These are phyloP conservation scores for Fusarium palustre DNA, from an alignment of 2,329 filamentous ascomycete genomes.

Conservation along the genomic window DNA sequence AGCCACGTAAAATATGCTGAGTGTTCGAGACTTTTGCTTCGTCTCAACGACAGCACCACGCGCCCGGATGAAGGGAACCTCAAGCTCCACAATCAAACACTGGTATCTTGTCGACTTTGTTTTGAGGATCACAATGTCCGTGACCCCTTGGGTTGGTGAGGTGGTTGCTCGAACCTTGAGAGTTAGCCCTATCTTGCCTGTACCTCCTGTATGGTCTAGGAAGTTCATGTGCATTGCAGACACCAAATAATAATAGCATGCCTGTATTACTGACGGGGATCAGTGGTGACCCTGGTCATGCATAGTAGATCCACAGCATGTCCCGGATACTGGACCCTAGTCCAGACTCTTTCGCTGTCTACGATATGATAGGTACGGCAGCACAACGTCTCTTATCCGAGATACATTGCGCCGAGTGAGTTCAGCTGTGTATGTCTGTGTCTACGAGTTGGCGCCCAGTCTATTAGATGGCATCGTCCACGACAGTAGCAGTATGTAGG, in stretches of 20 bases:
- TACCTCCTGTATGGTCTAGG: conserved; percentile 22
- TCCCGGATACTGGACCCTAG: conserved; percentile 18
- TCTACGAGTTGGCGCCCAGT: conserved; percentile 32
- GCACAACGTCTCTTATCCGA: conserved; percentile 26
- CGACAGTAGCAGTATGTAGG: conserved; percentile 17
- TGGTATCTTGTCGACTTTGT: conserved; percentile 20
- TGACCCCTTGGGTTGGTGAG: conserved; percentile 11
- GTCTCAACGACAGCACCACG: conserved; percentile 27
- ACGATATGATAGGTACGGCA: conserved; percentile 30
- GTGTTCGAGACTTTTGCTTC: conserved; percentile 10
- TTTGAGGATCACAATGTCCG: conserved; percentile 10
- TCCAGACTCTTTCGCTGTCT: not conserved
- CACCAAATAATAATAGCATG: conserved; percentile 28
- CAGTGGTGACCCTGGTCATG: conserved; percentile 10
- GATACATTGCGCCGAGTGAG: conserved; percentile 11
- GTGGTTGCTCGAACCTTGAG: conserved; percentile 5
- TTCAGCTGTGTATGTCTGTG: conserved; percentile 20
- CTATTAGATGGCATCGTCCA: conserved; percentile 32
- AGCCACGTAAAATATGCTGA: conserved; percentile 2
- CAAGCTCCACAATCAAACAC: conserved; percentile 17
- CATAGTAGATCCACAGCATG: conserved; percentile 26
- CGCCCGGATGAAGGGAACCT: conserved; percentile 23
- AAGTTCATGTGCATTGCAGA: conserved; percentile 10
- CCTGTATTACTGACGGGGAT: conserved; percentile 27
- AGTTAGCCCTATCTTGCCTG: conserved; percentile 22